Percentiles rank a stretch among this genome's conserved stretches.
phyloP scores from a whole-genome alignment of 2,329 filamentous ascomycete species.

The Beauveria asiatica region DNA sequence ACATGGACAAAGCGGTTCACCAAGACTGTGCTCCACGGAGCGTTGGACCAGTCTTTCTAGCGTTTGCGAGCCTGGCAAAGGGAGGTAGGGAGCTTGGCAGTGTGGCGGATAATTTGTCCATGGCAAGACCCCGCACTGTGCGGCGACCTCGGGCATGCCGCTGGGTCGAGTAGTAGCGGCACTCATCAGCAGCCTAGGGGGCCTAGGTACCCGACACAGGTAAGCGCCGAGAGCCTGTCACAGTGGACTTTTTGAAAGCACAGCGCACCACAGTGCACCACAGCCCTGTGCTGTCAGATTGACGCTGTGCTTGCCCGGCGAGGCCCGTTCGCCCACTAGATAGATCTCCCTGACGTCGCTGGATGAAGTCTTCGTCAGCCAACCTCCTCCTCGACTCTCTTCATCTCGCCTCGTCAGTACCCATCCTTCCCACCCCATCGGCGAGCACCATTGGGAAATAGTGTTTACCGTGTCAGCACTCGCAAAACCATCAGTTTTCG shows the following conservation, averaged over 20 bases:
- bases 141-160: background rate
- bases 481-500: background rate
- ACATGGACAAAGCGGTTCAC: too few species aligned
- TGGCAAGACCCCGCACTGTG: background rate
- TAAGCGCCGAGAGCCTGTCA: too few species aligned
- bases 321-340: slow-evolving; percentile 10
- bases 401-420: slow-evolving; percentile 5
- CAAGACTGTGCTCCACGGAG: too few species aligned
- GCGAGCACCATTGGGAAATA: slow-evolving; percentile 1
- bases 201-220: too few species aligned
- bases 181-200: too few species aligned
- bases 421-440: background rate
- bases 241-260: background rate
- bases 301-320: background rate
- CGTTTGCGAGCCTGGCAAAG: too few species aligned
- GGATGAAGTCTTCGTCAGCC: slow-evolving; percentile 10
- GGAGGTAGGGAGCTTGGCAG: too few species aligned
- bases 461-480: background rate
- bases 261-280: background rate
- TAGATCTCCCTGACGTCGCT: slow-evolving; percentile 10
- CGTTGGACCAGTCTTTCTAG: too few species aligned
- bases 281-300: background rate
- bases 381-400: slow-evolving; percentile 8
- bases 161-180: background rate
- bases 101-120: too few species aligned